Evolutionary conservation across 1,139 yeast genomes (phyloP).

Genomic region (Diutina neorugosa): DNA sequence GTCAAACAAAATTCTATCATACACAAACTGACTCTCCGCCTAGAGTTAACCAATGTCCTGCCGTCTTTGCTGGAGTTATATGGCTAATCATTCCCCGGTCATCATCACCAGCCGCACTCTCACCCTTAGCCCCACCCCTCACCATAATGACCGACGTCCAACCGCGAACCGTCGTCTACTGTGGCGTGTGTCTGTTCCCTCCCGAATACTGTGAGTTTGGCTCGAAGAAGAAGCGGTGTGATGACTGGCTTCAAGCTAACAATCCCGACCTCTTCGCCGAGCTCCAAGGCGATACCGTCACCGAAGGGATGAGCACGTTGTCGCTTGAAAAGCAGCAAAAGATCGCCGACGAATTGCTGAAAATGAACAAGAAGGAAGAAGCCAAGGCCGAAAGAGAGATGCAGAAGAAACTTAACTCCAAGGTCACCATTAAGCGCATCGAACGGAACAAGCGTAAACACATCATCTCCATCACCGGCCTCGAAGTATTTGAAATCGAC

Average conservation of each 20-base stretch:
- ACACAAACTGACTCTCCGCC: no score
- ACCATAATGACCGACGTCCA: background rate
- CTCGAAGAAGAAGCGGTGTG: conserved; percentile 69
- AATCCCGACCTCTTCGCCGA: conserved; percentile 44
- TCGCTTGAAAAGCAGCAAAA: conserved; percentile 73
- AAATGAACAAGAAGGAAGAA: conserved; percentile 82
- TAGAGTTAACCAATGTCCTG: no score
- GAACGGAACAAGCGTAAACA: conserved; percentile 87
- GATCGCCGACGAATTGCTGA: conserved; percentile 69
- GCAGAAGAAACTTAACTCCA: conserved; percentile 65
- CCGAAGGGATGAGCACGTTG: conserved; percentile 38
- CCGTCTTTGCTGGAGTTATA: no score
- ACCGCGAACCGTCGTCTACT: conserved; percentile 27
- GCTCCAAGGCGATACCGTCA: conserved; percentile 38
- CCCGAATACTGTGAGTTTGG: conserved; percentile 95
- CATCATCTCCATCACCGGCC: conserved; percentile 75
- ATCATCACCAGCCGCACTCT: no score
- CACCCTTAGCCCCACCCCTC: background rate
- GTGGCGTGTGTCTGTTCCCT: conserved; percentile 79
- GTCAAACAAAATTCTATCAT: no score
- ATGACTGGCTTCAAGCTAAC: conserved; percentile 60
- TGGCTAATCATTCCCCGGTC: no score
- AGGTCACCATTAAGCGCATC: conserved; percentile 73
- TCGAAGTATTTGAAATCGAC: conserved; percentile 82
- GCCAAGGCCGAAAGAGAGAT: conserved; percentile 79